A percentile compares a stretch with the other conserved stretches of the same genome.
Conservation (phyloP, 805 yeast species). For the Metschnikowia amazonensis region DNA sequence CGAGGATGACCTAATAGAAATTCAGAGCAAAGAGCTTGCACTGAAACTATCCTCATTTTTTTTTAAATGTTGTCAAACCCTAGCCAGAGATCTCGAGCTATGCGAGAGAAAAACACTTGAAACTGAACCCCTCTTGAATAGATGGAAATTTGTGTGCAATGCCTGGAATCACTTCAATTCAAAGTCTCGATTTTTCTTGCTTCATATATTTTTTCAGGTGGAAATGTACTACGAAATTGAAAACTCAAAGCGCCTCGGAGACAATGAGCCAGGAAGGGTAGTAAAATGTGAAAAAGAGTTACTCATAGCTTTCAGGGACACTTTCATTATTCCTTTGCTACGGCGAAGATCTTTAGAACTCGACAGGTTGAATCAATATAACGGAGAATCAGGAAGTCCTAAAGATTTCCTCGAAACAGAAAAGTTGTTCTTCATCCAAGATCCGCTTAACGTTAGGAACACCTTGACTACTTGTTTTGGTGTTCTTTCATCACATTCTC, state of each 20-base stretch:
- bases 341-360: conserved; percentile 5
- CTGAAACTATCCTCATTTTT: conserved; percentile 8
- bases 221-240: conserved; percentile 9
- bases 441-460: conserved; percentile 1
- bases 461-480: conserved; percentile 10
- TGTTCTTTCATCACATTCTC: conserved; percentile 7
- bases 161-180: conserved; percentile 15
- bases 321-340: conserved; percentile 9
- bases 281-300: conserved; percentile 10
- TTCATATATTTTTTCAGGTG: conserved; percentile 10
- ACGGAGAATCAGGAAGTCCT: not conserved
- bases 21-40: conserved; percentile 5
- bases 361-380: not conserved
- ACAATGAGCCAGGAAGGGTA: not conserved
- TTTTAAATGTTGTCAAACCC: conserved; percentile 8
- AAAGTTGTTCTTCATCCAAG: conserved; percentile 3
- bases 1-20: conserved; percentile 4
- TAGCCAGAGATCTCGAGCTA: conserved; percentile 3
- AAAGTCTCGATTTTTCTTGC: conserved; percentile 9
- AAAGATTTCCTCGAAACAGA: conserved; percentile 2
- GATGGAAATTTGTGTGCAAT: conserved; percentile 8
- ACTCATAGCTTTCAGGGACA: conserved; percentile 6
- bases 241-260: conserved; percentile 1
- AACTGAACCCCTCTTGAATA: not conserved
- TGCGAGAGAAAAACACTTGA: not conserved